Percentiles rank a stretch among this genome's conserved stretches.
phyloP scores from a whole-genome alignment of 2,329 filamentous ascomycete genomes.

The Colletotrichum somersetense region DNA sequence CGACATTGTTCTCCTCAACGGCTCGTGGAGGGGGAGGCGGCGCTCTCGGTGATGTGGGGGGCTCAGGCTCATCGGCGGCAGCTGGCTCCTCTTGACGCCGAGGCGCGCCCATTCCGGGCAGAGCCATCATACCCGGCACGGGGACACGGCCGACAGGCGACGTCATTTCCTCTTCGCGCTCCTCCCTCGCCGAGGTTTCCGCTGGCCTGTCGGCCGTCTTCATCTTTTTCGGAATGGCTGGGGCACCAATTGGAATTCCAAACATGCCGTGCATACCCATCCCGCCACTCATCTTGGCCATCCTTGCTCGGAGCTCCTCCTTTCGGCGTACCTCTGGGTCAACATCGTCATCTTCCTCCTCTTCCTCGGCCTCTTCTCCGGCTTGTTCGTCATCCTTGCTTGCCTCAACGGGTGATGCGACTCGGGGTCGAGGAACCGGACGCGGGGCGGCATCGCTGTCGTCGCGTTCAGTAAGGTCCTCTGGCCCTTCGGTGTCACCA shows the following conservation, averaged over 20 bases:
- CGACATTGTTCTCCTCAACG: constrained; percentile 62
- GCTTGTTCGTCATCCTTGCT: constrained; percentile 56
- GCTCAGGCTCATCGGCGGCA: constrained; percentile 64
- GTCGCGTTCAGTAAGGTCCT: constrained; percentile 76
- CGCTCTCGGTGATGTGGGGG: constrained; percentile 55
- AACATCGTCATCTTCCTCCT: constrained; percentile 86
- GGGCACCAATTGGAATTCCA: constrained; percentile 73
- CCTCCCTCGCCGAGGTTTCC: constrained; percentile 52
- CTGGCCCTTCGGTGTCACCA: constrained; percentile 72
- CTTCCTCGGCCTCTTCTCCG: constrained; percentile 71
- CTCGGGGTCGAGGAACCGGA: constrained; percentile 52
- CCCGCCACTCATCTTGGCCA: constrained; percentile 98
- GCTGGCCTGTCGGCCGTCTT: constrained; percentile 58
- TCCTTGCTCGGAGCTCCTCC: constrained; percentile 90
- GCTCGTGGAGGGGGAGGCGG: constrained; percentile 56
- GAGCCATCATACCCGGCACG: constrained; percentile 69
- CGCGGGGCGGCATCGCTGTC: constrained; percentile 75
- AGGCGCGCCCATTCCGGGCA: constrained; percentile 79
- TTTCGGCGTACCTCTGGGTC: constrained; percentile 88
- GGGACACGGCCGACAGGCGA: constrained; percentile 63
- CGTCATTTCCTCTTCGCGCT: constrained; percentile 56
- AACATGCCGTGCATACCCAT: constrained; percentile 98
- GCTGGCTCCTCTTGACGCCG: constrained; percentile 59
- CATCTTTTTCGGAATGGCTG: constrained; percentile 68
- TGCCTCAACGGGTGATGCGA: constrained; percentile 51